Evolutionary conservation across 1,284 basidiomycete species (phyloP).

Genomic region (Papiliotrema flavescens): DNA sequence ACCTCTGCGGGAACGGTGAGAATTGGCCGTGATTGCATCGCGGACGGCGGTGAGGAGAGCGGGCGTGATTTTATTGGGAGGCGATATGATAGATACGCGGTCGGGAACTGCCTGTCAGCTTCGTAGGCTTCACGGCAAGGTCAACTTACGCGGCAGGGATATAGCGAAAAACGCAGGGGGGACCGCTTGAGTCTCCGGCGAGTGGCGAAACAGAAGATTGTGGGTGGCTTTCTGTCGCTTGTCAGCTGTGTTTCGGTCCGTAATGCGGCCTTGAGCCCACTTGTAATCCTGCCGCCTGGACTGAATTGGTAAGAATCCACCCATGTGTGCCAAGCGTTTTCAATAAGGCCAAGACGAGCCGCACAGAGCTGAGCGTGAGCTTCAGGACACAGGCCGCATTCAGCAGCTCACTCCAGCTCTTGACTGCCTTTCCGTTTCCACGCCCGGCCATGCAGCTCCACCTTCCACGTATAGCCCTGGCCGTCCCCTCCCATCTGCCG

Average conservation of each 20-base stretch:
- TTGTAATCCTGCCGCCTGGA: conserved; percentile 32
- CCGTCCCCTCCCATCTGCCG: neutral
- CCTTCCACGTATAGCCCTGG: conserved; percentile 23
- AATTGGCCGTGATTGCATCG: conserved; percentile 24
- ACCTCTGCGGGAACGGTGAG: conserved; percentile 1
- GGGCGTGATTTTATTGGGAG: conserved; percentile 27
- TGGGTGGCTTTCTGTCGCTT: conserved; percentile 31
- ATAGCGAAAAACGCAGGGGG: conserved; percentile 43
- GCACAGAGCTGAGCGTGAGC: conserved; percentile 27
- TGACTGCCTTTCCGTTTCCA: conserved; percentile 40
- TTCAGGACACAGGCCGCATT: neutral
- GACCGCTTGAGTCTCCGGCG: conserved; percentile 8
- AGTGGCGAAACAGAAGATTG: conserved; percentile 35
- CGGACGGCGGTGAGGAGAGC: conserved; percentile 36
- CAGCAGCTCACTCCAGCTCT: conserved; percentile 39
- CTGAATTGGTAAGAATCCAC: conserved; percentile 25
- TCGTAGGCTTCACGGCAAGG: neutral
- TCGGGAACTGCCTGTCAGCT: conserved; percentile 35
- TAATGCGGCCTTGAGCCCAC: conserved; percentile 9
- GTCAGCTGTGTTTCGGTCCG: neutral
- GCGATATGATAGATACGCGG: conserved; percentile 39
- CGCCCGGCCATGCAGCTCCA: conserved; percentile 29
- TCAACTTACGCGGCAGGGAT: conserved; percentile 34
- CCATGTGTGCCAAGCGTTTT: conserved; percentile 33
- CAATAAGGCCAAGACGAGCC: conserved; percentile 33